Percentiles rank a stretch among this genome's conserved stretches.
Evolutionary conservation across 2,329 filamentous ascomycete species (phyloP).

Genomic region (Trichophyton rubrum): DNA sequence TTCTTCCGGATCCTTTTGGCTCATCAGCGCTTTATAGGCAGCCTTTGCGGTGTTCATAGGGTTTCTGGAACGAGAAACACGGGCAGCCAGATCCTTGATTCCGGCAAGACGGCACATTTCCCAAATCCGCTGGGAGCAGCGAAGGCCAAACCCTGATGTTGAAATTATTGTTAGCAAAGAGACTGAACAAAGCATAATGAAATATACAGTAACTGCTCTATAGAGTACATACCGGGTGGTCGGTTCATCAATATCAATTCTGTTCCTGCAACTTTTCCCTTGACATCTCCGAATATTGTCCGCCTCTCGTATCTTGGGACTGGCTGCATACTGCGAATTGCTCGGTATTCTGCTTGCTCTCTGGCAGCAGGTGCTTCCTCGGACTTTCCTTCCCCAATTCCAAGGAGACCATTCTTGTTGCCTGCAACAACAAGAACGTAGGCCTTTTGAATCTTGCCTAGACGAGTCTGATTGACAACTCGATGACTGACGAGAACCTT

Average conservation of each 20-base stretch:
- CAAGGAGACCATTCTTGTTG: constrained; percentile 72
- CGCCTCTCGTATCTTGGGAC: constrained; percentile 80
- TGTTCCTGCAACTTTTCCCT: constrained; percentile 76
- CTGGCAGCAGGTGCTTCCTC: constrained; percentile 56
- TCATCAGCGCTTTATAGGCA: constrained; percentile 65
- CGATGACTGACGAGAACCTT: constrained; percentile 62
- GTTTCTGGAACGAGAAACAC: constrained; percentile 75
- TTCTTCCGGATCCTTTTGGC: constrained; percentile 76
- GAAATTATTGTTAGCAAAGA: background rate
- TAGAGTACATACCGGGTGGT: constrained; percentile 61
- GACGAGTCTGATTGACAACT: constrained; percentile 86
- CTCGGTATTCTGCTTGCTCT: constrained; percentile 63
- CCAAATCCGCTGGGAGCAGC: constrained; percentile 81
- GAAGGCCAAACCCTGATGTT: constrained; percentile 66
- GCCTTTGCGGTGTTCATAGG: constrained; percentile 98
- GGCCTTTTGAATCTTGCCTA: constrained; percentile 74
- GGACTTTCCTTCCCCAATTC: constrained; percentile 82
- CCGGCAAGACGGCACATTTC: constrained; percentile 83
- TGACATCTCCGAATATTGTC: constrained; percentile 77
- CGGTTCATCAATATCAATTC: constrained; percentile 69
- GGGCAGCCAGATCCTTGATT: constrained; percentile 73
- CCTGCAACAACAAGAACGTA: constrained; percentile 74
- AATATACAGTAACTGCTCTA: background rate
- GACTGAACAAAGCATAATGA: background rate
- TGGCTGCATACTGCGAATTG: constrained; percentile 87